Percentiles rank a stretch among this genome's conserved stretches.
Evolutionary conservation across 176 grass and related monocot species (phyloP).

Genomic region (Musa beccarii): DNA sequence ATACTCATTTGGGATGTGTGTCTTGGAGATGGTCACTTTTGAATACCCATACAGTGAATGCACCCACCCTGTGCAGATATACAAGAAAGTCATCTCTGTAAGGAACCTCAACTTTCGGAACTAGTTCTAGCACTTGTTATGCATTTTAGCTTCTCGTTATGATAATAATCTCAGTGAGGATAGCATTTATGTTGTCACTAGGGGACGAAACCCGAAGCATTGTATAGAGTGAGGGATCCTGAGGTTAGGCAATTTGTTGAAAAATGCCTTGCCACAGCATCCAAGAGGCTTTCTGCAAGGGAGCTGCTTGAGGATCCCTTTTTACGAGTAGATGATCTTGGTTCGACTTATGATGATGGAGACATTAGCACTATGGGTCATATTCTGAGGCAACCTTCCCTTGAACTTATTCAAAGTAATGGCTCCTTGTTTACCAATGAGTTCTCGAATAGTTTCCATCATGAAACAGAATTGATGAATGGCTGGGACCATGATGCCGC

Average conservation of each 20-base stretch:
- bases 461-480: not conserved
- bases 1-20: slow-evolving; percentile 96
- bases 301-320: slow-evolving; percentile 80
- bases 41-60: slow-evolving; percentile 97
- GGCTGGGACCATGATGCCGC: not conserved
- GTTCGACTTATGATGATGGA: not conserved
- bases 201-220: slow-evolving; percentile 81
- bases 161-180: slow-evolving; percentile 26
- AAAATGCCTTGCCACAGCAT: slow-evolving; percentile 57
- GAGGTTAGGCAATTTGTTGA: slow-evolving; percentile 64
- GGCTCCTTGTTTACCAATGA: not conserved
- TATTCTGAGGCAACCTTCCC: not conserved
- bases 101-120: slow-evolving; percentile 10
- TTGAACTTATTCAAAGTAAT: slow-evolving; percentile 5
- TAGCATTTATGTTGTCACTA: slow-evolving; percentile 28
- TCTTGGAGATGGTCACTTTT: slow-evolving; percentile 92
- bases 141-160: not conserved
- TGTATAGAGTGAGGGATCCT: slow-evolving; percentile 66
- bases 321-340: slow-evolving; percentile 17
- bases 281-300: slow-evolving; percentile 45
- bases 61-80: slow-evolving; percentile 75
- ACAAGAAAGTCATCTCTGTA: slow-evolving; percentile 96
- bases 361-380: not conserved
- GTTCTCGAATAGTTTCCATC: not conserved
- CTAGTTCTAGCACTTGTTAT: not conserved